phyloP scores from a whole-genome alignment of 2,329 filamentous ascomycete genomes.

The Fusarium stilboides region DNA sequence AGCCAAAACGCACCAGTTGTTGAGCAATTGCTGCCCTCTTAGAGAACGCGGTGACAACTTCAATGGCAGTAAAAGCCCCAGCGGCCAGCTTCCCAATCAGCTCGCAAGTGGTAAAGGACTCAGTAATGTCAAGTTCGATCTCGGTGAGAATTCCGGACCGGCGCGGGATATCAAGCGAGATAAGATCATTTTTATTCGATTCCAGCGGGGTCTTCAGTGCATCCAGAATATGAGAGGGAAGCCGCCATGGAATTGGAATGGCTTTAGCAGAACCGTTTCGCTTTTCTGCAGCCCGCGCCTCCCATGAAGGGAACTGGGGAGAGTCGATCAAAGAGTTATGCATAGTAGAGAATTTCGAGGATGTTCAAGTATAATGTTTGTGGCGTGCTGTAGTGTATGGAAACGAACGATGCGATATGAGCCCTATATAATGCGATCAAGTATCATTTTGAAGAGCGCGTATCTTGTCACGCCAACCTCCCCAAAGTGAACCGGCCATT shows the following conservation, averaged over 20 bases:
- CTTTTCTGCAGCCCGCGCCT: slow-evolving; percentile 10
- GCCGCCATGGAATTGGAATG: slow-evolving; percentile 31
- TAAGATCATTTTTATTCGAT: slow-evolving; percentile 26
- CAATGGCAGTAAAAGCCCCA: slow-evolving; percentile 52
- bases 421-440: too few relatives aligned
- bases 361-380: too few relatives aligned
- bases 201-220: slow-evolving; percentile 17
- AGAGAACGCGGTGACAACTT: slow-evolving; percentile 55
- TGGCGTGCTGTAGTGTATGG: too few relatives aligned
- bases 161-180: slow-evolving; percentile 31
- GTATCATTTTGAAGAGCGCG: too few relatives aligned
- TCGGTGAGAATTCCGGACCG: slow-evolving; percentile 57
- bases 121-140: slow-evolving; percentile 62
- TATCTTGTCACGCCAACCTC: too few relatives aligned
- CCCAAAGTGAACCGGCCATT: too few relatives aligned
- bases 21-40: slow-evolving; percentile 51
- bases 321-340: too few relatives aligned
- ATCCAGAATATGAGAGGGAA: slow-evolving; percentile 14
- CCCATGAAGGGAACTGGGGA: not conserved
- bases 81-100: slow-evolving; percentile 56
- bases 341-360: too few relatives aligned
- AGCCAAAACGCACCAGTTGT: slow-evolving; percentile 45
- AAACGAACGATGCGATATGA: too few relatives aligned
- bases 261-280: slow-evolving; percentile 1
- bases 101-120: slow-evolving; percentile 56